phyloP scores from a whole-genome alignment of 1,284 basidiomycete species.

The Moesziomyces aphidis region DNA sequence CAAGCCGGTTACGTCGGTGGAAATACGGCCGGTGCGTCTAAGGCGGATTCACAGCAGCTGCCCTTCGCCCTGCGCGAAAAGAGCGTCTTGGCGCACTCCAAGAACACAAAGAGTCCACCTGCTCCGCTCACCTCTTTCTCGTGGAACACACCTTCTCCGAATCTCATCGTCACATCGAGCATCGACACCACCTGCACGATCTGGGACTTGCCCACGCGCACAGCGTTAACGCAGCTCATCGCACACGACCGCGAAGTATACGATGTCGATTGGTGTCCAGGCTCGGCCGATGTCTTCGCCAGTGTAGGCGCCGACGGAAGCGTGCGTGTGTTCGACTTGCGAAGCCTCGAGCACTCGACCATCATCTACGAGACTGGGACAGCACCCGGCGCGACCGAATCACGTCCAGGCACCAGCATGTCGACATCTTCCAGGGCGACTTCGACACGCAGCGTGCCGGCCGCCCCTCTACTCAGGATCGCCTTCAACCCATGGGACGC shows the following conservation, averaged over 20 bases:
- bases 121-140: slow-evolving; percentile 67
- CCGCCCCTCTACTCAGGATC: slow-evolving; percentile 64
- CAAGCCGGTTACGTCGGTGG: slow-evolving; percentile 48
- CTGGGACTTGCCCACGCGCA: slow-evolving; percentile 93
- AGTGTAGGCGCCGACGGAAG: slow-evolving; percentile 98
- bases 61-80: slow-evolving; percentile 62
- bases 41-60: slow-evolving; percentile 19
- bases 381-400: slow-evolving; percentile 40
- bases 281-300: slow-evolving; percentile 97
- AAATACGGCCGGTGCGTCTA: slow-evolving; percentile 21
- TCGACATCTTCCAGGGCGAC: slow-evolving; percentile 41
- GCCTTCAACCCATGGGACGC: slow-evolving; percentile 68
- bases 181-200: slow-evolving; percentile 72
- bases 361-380: slow-evolving; percentile 85
- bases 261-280: slow-evolving; percentile 97
- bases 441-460: slow-evolving; percentile 34
- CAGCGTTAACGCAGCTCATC: slow-evolving; percentile 88
- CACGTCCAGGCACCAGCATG: slow-evolving; percentile 51
- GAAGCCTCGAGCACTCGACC: slow-evolving; percentile 96
- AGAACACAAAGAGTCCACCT: slow-evolving; percentile 61
- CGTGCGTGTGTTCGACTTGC: slow-evolving; percentile 93
- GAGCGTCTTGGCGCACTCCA: slow-evolving; percentile 64
- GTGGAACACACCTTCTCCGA: slow-evolving; percentile 67
- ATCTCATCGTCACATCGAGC: slow-evolving; percentile 72
- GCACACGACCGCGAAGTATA: slow-evolving; percentile 99